A percentile compares a stretch with the other conserved stretches of the same genome.
Conservation (phyloP, 2,329 filamentous ascomycete genomes). For the Aspergillus japonicus region DNA sequence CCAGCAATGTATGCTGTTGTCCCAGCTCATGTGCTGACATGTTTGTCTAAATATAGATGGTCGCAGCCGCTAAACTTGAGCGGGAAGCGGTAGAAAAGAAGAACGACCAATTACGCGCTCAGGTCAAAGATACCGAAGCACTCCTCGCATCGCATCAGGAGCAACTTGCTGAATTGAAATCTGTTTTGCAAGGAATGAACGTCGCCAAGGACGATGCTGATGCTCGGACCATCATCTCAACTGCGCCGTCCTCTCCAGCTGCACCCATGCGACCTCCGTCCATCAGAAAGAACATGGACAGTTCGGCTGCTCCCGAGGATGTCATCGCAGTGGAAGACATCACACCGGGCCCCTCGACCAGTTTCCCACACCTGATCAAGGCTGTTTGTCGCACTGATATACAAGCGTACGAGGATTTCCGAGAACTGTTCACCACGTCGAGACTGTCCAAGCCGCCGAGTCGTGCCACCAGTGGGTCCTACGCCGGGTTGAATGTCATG, state of each 20-base stretch:
- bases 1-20: background rate
- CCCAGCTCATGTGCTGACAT: background rate
- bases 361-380: slow-evolving; percentile 79
- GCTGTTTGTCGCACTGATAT: slow-evolving; percentile 82
- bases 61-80: slow-evolving; percentile 81
- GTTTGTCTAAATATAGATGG: slow-evolving; percentile 61
- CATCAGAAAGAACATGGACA: slow-evolving; percentile 59
- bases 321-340: slow-evolving; percentile 52
- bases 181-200: slow-evolving; percentile 84
- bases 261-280: slow-evolving; percentile 57
- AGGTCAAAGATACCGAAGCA: slow-evolving; percentile 81
- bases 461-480: slow-evolving; percentile 70
- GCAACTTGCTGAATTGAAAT: slow-evolving; percentile 86
- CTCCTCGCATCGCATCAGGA: slow-evolving; percentile 89
- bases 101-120: slow-evolving; percentile 81
- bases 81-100: slow-evolving; percentile 77
- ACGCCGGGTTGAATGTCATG: slow-evolving; percentile 62
- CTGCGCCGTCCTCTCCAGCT: slow-evolving; percentile 77
- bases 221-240: slow-evolving; percentile 63
- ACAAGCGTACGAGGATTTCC: slow-evolving; percentile 79
- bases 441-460: slow-evolving; percentile 61
- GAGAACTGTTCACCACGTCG: slow-evolving; percentile 69
- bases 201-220: slow-evolving; percentile 68
- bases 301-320: slow-evolving; percentile 53
- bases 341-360: slow-evolving; percentile 63